Evolutionary conservation across 2,329 filamentous ascomycete genomes (phyloP), one percentile per base, ranked within the genome.

Genomic region (Aspergillus felis): DNA sequence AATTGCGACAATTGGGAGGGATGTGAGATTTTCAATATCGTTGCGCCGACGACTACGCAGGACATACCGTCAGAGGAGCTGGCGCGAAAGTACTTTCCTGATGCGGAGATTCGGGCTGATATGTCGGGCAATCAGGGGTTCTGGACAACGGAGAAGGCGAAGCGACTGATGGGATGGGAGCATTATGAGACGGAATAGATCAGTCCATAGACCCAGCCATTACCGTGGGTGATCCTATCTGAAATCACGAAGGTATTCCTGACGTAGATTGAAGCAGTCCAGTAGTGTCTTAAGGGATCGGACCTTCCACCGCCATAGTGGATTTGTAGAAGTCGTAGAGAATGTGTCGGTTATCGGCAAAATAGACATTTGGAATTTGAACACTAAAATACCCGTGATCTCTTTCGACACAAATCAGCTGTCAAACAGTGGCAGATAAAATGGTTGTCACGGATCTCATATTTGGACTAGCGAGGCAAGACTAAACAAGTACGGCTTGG

Each of bases 21-120:
- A 10, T 69, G 61, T 28, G 64, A 74, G 60, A 58, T 75, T 1
- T 73, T 76, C 56, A 74, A 76, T 56, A 67, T 75, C 28, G 59
- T 69, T 24, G 71, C 72, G 3, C 70, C 73, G 6, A 68, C 59
- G 4, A 71, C 67, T 12, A 70, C 67, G 17, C 67, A 67, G 51
- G 55, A 63, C 1, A 64, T 55, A 22, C 54, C 66, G 2, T 65
- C 63, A 2, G 50, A 53, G 44, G 63, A 68, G 25, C 57, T 69
- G 8, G 67, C 66, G 10, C 57, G 56, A 54, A 67, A 63, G 38
- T 64, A 67, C 35, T 68, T 65, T 51, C 68, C 69, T 22, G 42
- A 71, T 2, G 53, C 64, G 1, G 61, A 68, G 53, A 62, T 69
- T 17, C 58, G 62, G 6, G 58, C 57, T 4, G 65, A 67, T 24